Evolutionary conservation across 768 basidiomycete species (phyloP).

Genomic region (Mycena alexandri): DNA sequence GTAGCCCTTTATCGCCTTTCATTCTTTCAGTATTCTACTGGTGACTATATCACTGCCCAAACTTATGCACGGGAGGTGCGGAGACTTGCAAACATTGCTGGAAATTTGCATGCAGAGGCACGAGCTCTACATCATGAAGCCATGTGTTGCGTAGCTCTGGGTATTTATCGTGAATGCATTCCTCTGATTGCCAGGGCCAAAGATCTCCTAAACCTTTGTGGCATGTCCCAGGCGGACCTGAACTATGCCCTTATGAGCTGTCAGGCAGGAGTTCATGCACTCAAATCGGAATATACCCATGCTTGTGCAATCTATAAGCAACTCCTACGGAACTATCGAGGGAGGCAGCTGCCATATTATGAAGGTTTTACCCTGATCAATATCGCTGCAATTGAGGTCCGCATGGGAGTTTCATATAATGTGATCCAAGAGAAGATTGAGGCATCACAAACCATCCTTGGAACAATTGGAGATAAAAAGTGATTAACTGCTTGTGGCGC

Average conservation of each 20-base stretch:
- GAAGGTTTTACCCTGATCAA: background rate
- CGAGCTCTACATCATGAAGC: background rate
- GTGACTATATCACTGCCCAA: background rate
- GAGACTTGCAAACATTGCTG: background rate
- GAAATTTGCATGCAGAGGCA: background rate
- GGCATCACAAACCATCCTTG: background rate
- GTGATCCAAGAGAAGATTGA: background rate
- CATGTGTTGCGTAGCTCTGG: background rate
- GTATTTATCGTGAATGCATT: background rate
- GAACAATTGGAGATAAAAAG: background rate
- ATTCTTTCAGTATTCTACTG: background rate
- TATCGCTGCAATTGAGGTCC: background rate
- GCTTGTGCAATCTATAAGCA: background rate
- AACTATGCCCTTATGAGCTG: background rate
- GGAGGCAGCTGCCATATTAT: background rate
- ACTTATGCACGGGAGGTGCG: background rate
- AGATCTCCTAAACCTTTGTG: background rate
- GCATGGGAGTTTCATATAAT: background rate
- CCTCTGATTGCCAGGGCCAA: background rate
- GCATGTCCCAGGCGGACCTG: background rate
- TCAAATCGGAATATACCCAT: background rate
- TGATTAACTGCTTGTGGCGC: background rate
- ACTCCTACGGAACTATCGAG: background rate
- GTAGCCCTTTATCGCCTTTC: background rate
- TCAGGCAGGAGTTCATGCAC: background rate